Base-by-base conservation (phyloP, 805 yeast genomes). In the Candida sithepensis region DNA sequence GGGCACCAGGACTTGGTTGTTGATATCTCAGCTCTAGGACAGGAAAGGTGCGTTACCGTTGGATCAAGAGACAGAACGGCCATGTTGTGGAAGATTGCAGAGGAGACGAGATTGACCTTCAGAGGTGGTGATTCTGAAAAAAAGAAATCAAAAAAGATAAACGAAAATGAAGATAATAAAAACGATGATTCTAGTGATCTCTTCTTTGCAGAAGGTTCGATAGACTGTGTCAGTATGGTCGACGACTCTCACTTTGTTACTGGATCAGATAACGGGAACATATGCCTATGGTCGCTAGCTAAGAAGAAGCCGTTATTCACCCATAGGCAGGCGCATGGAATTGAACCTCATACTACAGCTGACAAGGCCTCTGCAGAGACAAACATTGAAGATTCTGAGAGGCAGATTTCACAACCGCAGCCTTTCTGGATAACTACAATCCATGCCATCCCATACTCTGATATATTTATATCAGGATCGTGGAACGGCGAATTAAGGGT, bases 31-130 rank as follows among this genome's bases (percentile, higher is more conserved):
- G 89, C 97, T 0, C 71, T 94, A 51, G 79, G 80, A 9, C 82
- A 83, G 65, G 98, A 94, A 62, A 81, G 97, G 49, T 94, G 99
- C 72, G 91, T 94, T 16, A 88, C 96, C 22, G 98, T 92, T 28
- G 99, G 99, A 16, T 77, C 96, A 3, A 81, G 98, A 58, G 99
- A 94, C 68, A 83, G 95, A 59, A 88, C 97, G 4, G 97, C 92
- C 9, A 85, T 95, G 84, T 73, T 88, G 58, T 94, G 99, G 99
- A 94, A 94, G 65, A 89, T 94, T 55, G 81, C 96, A 22, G 99
- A 94, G 59, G 99, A 94, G 69, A 82, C 96, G 1, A 81, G 97
- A 62, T 77, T 94, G 59, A 90, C 97, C 0, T 92, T 92, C 66
- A 79, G 96, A 63, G 96, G 96, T 51, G 96, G 95, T 49, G 96